A percentile compares a stretch with the other conserved stretches of the same genome.
Conservation (phyloP, 495 filamentous ascomycete species). For the Penicillium herquei region DNA sequence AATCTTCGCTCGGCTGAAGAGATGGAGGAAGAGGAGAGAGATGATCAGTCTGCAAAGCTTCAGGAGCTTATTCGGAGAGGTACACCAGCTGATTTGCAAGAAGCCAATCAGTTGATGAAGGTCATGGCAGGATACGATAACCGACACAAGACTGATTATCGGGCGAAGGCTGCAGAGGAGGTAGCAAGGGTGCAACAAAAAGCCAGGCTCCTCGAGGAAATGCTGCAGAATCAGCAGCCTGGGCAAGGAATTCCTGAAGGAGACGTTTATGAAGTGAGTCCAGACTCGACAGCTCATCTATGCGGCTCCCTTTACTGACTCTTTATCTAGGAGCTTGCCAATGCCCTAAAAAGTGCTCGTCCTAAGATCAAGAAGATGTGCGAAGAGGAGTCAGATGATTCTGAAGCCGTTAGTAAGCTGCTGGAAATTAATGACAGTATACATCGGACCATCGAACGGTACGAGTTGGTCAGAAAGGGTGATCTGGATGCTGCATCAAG, state of each 20-base stretch:
- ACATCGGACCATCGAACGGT: slow-evolving; percentile 91
- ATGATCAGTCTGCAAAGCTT: slow-evolving; percentile 93
- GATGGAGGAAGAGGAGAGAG: slow-evolving; percentile 95
- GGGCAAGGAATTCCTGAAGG: slow-evolving; percentile 84
- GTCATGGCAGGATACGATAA: slow-evolving; percentile 98
- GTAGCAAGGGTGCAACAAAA: slow-evolving; percentile 91
- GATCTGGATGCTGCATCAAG: slow-evolving; percentile 84
- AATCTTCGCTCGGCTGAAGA: slow-evolving; percentile 95
- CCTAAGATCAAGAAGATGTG: slow-evolving; percentile 99
- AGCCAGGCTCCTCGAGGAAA: slow-evolving; percentile 86
- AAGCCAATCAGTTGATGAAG: slow-evolving; percentile 97
- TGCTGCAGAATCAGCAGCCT: slow-evolving; percentile 77
- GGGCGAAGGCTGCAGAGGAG: slow-evolving; percentile 95
- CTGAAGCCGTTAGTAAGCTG: slow-evolving; percentile 91
- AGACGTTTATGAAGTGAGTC: slow-evolving; percentile 80
- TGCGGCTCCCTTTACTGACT: not conserved
- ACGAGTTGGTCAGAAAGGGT: slow-evolving; percentile 90
- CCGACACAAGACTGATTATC: slow-evolving; percentile 91
- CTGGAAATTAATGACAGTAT: slow-evolving; percentile 98
- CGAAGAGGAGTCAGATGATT: slow-evolving; percentile 95
- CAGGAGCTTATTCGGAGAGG: slow-evolving; percentile 95
- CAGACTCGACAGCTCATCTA: not conserved
- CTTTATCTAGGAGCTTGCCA: slow-evolving; percentile 71
- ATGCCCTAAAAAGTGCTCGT: slow-evolving; percentile 86
- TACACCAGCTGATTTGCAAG: slow-evolving; percentile 86